Percentiles rank a stretch among this genome's conserved stretches.
These are phyloP conservation scores for Primulina huaijiensis DNA, from an alignment of 257 asterid genomes.

Conservation along the genomic window DNA sequence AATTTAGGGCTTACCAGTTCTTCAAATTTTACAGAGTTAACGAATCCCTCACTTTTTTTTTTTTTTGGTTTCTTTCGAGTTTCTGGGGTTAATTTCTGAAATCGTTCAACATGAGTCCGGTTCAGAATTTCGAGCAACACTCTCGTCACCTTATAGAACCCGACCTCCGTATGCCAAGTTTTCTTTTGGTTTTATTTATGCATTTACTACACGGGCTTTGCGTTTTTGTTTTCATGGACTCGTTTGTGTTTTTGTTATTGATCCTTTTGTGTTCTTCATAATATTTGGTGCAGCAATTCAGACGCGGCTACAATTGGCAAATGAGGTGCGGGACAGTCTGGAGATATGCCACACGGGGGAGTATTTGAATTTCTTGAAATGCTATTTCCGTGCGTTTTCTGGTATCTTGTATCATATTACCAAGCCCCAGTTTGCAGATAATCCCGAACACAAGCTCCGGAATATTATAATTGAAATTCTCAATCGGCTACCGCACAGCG, in stretches of 20 bases:
- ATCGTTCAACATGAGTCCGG: conserved; percentile 66
- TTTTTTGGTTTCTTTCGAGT: not conserved
- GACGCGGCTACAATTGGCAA: conserved; percentile 84
- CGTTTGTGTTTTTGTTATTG: conserved; percentile 16
- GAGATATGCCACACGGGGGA: conserved; percentile 99
- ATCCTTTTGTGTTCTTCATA: not conserved
- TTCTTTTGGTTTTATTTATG: not conserved
- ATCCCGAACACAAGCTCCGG: conserved; percentile 89
- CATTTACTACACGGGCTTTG: not conserved
- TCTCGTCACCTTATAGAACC: conserved; percentile 72
- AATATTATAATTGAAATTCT: conserved; percentile 86
- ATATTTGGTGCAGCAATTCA: conserved; percentile 62
- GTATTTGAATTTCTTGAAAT: conserved; percentile 82
- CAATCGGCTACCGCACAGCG: conserved; percentile 96
- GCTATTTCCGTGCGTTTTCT: conserved; percentile 92
- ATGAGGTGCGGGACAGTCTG: conserved; percentile 98
- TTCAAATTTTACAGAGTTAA: conserved; percentile 11
- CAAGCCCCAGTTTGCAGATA: conserved; percentile 85
- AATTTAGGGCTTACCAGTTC: conserved; percentile 4
- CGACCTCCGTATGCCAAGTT: conserved; percentile 56
- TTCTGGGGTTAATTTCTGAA: conserved; percentile 17
- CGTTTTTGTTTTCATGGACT: not conserved
- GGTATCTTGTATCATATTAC: conserved; percentile 66
- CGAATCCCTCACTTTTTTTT: conserved; percentile 24
- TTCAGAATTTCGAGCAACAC: conserved; percentile 95